Conservation (phyloP, 2,329 filamentous ascomycete genomes). For the Colletotrichum sp. region DNA sequence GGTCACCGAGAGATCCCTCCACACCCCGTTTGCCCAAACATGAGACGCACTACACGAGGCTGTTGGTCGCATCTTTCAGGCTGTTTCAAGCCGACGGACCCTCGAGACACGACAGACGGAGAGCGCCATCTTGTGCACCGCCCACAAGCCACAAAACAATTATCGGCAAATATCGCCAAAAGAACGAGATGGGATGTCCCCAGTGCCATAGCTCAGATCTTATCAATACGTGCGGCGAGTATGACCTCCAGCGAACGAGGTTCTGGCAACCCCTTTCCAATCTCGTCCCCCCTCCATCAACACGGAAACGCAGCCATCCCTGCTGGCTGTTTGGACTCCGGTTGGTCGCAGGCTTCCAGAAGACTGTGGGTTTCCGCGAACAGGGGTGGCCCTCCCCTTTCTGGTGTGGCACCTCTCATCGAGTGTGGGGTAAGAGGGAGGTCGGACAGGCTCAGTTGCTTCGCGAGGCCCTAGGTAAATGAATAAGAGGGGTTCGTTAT, state of each 20-base stretch:
- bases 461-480: neutral
- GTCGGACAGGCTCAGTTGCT: neutral
- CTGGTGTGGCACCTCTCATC: neutral
- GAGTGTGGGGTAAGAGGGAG: slow-evolving; percentile 13
- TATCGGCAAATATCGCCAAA: neutral
- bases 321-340: neutral
- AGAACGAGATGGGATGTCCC: neutral
- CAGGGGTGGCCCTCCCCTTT: neutral
- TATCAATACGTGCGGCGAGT: neutral
- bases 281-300: neutral
- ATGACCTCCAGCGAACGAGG: neutral
- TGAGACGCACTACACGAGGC: neutral
- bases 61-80: neutral
- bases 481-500: slow-evolving; percentile 1
- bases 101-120: neutral
- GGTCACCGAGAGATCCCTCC: neutral
- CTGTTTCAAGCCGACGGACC: neutral
- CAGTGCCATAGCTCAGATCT: slow-evolving; percentile 10
- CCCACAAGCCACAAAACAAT: neutral
- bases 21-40: neutral
- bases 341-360: slow-evolving; percentile 18
- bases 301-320: neutral
- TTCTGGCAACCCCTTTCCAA: slow-evolving; percentile 6
- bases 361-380: slow-evolving; percentile 3
- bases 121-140: neutral